Percentiles rank a stretch among this genome's conserved stretches.
phyloP scores from a whole-genome alignment of 352 stramenopile genomes.

The Globisporangium canariense region DNA sequence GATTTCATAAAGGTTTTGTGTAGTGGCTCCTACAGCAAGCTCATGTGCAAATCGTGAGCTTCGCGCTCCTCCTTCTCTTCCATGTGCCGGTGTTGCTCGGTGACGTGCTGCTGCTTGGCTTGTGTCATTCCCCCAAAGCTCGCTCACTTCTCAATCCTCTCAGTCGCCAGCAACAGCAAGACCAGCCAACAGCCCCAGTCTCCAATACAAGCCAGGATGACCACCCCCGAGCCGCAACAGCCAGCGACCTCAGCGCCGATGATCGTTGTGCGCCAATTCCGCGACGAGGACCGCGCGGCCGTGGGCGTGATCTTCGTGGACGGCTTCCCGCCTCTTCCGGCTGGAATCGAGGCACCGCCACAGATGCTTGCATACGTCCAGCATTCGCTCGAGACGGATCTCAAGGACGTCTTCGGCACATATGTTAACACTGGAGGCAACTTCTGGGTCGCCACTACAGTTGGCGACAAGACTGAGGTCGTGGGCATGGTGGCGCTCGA shows the following conservation, averaged over 20 bases:
- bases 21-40: no score
- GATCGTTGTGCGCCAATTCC: conserved; percentile 18
- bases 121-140: no score
- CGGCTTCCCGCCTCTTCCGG: conserved; percentile 7
- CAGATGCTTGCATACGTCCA: conserved; percentile 5
- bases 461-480: conserved; percentile 25
- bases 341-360: not conserved
- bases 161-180: no score
- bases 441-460: conserved; percentile 36
- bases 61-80: no score
- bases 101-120: no score
- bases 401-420: conserved; percentile 6
- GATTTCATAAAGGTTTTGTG: no score
- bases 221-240: not conserved
- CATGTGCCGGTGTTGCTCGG: no score
- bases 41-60: no score
- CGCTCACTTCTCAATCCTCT: no score
- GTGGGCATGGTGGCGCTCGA: conserved; percentile 37
- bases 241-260: not conserved
- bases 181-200: no score
- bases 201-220: not conserved
- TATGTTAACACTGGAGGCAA: conserved; percentile 25
- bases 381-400: conserved; percentile 7
- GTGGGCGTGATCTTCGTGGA: conserved; percentile 14
- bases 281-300: not conserved